Percentiles rank a stretch among this genome's conserved stretches.
These are phyloP conservation scores for Ceratocystis cacaofunesta DNA, from an alignment of 2,329 filamentous ascomycete species.

Conservation along the genomic window DNA sequence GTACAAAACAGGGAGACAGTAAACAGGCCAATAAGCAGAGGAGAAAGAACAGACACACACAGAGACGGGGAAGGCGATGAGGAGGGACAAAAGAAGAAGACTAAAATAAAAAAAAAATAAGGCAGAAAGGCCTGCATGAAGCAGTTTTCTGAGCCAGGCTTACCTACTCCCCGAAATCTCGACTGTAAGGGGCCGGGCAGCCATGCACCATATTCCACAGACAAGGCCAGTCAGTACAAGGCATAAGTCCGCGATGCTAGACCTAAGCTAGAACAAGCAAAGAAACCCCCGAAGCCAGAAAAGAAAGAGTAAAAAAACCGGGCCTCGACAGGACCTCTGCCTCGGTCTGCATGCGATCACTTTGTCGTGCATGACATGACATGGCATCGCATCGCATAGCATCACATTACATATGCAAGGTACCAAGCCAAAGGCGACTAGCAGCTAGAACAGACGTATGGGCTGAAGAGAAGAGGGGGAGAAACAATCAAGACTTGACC, in stretches of 20 bases:
- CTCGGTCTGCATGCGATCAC: slow-evolving; percentile 5
- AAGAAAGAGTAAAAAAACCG: not conserved
- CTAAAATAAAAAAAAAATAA: not conserved
- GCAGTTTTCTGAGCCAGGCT: not conserved
- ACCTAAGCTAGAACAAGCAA: not conserved
- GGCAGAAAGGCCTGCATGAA: not conserved
- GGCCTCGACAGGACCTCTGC: not conserved
- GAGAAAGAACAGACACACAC: not conserved
- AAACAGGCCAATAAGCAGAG: not conserved
- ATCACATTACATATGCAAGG: slow-evolving; percentile 10
- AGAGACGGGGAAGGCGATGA: not conserved
- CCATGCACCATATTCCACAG: not conserved
- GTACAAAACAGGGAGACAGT: not conserved
- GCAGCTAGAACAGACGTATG: not conserved
- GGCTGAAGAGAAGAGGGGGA: not conserved
- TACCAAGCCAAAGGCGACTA: not conserved
- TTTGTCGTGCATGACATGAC: slow-evolving; percentile 9
- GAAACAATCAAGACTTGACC: not conserved
- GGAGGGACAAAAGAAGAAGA: not conserved
- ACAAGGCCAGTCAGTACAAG: not conserved
- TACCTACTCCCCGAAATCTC: not conserved
- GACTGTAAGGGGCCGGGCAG: not conserved
- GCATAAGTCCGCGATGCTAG: not conserved
- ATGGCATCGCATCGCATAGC: not conserved
- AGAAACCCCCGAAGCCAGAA: not conserved